phyloP scores from a whole-genome alignment of 768 basidiomycete genomes.

The Russula vinacea region DNA sequence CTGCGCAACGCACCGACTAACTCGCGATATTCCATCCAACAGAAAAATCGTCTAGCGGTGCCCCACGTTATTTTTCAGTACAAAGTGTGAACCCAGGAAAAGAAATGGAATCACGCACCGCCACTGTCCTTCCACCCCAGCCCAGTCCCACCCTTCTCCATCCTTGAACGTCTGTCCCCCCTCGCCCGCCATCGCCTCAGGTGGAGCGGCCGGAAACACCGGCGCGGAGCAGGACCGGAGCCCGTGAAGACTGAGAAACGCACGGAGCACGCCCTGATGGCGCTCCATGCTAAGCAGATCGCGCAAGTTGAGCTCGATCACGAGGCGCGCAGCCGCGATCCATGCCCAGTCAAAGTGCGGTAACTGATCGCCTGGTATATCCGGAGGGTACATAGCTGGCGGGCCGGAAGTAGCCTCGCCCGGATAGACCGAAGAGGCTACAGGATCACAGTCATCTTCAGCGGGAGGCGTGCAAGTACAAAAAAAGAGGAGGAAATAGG shows the following conservation, averaged over 20 bases:
- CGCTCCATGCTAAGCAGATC: constrained; percentile 36
- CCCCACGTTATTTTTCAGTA: not conserved
- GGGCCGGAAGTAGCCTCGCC: constrained; percentile 7
- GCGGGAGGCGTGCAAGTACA: not conserved
- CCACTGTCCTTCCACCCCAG: constrained; percentile 53
- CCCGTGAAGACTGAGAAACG: constrained; percentile 34
- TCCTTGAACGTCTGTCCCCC: constrained; percentile 15
- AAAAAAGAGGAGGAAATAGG: not conserved
- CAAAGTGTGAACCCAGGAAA: not conserved
- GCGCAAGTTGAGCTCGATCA: constrained; percentile 51
- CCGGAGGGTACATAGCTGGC: constrained; percentile 22
- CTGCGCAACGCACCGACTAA: constrained; percentile 43
- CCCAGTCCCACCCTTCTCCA: constrained; percentile 57
- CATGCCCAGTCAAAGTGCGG: constrained; percentile 49
- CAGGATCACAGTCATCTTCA: not conserved
- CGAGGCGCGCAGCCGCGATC: constrained; percentile 48
- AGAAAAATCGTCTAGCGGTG: constrained; percentile 48
- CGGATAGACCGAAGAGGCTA: not conserved
- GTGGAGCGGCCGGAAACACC: constrained; percentile 17
- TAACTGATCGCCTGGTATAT: constrained; percentile 31
- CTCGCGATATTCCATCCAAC: constrained; percentile 59
- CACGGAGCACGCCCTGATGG: constrained; percentile 32
- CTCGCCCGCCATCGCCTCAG: not conserved
- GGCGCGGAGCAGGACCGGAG: constrained; percentile 35
- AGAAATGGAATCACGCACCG: constrained; percentile 39